These are phyloP conservation scores for Coelastrella sp. DNA, from an alignment of 139 green algal species.

Conservation along the genomic window DNA sequence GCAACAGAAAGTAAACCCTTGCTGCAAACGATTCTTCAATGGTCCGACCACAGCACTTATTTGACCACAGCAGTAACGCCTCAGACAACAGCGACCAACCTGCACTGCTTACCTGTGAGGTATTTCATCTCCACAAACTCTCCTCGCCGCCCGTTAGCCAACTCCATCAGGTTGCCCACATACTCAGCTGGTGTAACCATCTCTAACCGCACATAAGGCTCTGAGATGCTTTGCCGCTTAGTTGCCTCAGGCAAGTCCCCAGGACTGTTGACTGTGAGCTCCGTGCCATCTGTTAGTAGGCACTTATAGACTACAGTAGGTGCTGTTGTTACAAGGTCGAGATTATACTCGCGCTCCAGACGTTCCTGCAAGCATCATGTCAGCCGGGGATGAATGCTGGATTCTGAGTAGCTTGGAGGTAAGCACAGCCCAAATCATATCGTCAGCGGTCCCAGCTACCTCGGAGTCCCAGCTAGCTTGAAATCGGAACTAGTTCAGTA, in stretches of 20 bases:
- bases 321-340: constrained; percentile 97
- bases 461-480: no score
- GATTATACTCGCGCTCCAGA: constrained; percentile 96
- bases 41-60: background rate
- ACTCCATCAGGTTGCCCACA: constrained; percentile 96
- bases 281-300: constrained; percentile 69
- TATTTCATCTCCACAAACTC: constrained; percentile 98
- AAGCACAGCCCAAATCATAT: no score
- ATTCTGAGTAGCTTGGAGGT: background rate
- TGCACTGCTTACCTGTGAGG: constrained; percentile 78
- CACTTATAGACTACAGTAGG: constrained; percentile 95
- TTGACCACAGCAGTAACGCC: background rate
- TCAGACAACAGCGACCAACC: background rate
- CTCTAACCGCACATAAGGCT: constrained; percentile 91
- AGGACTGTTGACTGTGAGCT: constrained; percentile 80
- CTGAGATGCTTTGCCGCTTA: constrained; percentile 79
- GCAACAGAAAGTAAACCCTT: background rate
- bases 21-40: no score
- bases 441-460: no score
- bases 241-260: constrained; percentile 83
- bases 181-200: constrained; percentile 83
- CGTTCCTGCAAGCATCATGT: constrained; percentile 82
- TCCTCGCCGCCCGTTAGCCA: constrained; percentile 72
- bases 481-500: no score
- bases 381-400: background rate